Base-by-base conservation (phyloP, 805 yeast genomes). In the Ogataea corticis region DNA sequence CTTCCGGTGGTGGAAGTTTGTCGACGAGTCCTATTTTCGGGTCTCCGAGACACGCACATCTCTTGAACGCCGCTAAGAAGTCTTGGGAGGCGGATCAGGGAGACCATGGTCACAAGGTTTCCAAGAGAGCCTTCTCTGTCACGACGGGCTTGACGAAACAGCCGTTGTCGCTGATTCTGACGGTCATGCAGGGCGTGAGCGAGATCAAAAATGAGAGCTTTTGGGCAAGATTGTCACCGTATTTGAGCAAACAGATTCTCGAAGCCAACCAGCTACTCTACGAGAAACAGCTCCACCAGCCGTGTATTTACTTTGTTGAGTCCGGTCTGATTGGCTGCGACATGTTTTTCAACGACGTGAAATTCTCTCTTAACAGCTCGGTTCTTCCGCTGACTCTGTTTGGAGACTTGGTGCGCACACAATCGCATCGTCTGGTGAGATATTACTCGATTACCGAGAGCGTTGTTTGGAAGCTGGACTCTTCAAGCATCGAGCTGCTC, bases 331-430 rank as follows among this genome's bases (percentile, higher is more conserved):
- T 58, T 68, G 83, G 56, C 71, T 75, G 51, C 71, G 72, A 60
- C 61, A 75, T 56, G 46, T 57, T 44, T 42, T 80, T 62, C 62
- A 68, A 62, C 68, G 71, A 70, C 35, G 50, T 59, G 42, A 54
- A 62, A 10, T 58, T 63, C 27, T 39, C 44, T 12, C 55, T 62
- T n/a, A 55, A 56, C 17, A 54, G 66, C 46, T 52, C 59, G 14
- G 80, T 85, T 28, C 72, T 87, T 42, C 89, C 94, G 4, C 77
- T 85, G 47, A 85, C 92, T 0, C 78, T 87, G 1, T 84, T 85
- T 63, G 94, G 95, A 2, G 89, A 85, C 51, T 55, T 79, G 38
- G 68, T 57, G 11, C 54, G 51, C 21, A 66, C 69, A 2, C 55
- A 62, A 18, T 68, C 69, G 44, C 68, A 78, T 43, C 61, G 72